Base-by-base conservation (phyloP, 306 rosid species). In the Vigna nakashimae region DNA sequence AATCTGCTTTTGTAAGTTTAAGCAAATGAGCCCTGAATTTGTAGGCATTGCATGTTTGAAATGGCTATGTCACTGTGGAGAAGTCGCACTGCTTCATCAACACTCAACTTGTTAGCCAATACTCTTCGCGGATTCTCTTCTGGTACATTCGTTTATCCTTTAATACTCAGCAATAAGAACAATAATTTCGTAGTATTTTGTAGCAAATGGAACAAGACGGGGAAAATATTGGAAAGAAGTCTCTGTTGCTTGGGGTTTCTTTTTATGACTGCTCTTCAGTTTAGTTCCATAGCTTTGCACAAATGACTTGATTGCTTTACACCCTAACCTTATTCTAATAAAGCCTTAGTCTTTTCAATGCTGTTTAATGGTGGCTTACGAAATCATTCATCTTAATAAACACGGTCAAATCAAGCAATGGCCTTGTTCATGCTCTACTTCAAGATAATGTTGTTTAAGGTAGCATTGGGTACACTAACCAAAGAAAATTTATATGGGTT, bases 61-160 rank as follows among this genome's bases (percentile, higher is more conserved):
- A 79, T 79, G 83, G 83, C 83, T 26, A 1, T 7, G 17, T 26
- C 50, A 14, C 46, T 72, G 24, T 73, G 57, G 62, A 80, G 79
- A 73, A n/a, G 36, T 65, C 84, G 84, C 46, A 10, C 60, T 6
- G 17, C 69, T 22, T 51, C 74, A 3, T 80, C 78, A 30, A 30
- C 32, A 2, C 26, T 69, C 17, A 60, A 79, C 49, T 45, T 65
- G 32, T 73, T 80, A 24, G 34, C 45, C 75, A 80, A 80, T 73
- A 26, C 79, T 32, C 5, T 80, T 45, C 68, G 84, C 2, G 24
- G 64, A 55, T 42, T 73, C 20, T 80, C 83, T 32, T 73, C 83
- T 4, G 83, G 83, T 80, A 80, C 38, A 9, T 42, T 11, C 36
- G 20, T 36, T 67, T 68, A 17, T 58, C 36, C 6, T 71, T 32